Conservation (phyloP, 2,329 filamentous ascomycete species). For the Fusarium hainanense region DNA sequence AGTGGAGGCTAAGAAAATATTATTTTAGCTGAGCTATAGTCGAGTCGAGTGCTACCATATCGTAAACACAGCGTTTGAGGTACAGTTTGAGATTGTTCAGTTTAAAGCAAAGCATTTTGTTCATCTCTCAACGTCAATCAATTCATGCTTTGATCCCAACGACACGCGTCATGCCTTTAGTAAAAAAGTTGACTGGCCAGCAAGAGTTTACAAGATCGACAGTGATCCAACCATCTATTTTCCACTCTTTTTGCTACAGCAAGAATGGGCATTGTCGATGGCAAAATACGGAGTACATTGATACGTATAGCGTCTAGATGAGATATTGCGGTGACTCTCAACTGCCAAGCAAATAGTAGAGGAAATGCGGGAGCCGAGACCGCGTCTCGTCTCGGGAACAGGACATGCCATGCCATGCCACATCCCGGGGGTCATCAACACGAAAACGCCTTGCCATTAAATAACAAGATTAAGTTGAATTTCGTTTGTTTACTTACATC, state of each 20-base stretch:
- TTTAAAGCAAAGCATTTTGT: not conserved
- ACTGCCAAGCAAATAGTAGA: not conserved
- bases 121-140: not conserved
- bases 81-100: constrained; percentile 15
- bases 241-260: constrained; percentile 7
- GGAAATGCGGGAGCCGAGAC: constrained; percentile 12
- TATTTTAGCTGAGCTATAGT: not conserved
- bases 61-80: constrained; percentile 19
- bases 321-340: not conserved
- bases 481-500: constrained; percentile 15
- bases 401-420: constrained; percentile 8
- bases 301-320: not conserved
- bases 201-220: constrained; percentile 24
- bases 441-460: constrained; percentile 13
- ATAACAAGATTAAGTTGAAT: constrained; percentile 30
- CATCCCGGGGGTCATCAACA: not conserved
- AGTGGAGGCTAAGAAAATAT: constrained; percentile 3
- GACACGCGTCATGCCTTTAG: constrained; percentile 9
- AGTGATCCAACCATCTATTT: constrained; percentile 5
- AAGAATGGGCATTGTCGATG: not conserved
- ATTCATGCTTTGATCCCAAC: not conserved
- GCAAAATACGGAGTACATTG: not conserved
- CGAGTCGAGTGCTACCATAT: not conserved
- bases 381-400: constrained; percentile 2
- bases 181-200: constrained; percentile 8